Base-by-base conservation (phyloP, 2,329 filamentous ascomycete species). In the Dactylonectria macrodidyma region DNA sequence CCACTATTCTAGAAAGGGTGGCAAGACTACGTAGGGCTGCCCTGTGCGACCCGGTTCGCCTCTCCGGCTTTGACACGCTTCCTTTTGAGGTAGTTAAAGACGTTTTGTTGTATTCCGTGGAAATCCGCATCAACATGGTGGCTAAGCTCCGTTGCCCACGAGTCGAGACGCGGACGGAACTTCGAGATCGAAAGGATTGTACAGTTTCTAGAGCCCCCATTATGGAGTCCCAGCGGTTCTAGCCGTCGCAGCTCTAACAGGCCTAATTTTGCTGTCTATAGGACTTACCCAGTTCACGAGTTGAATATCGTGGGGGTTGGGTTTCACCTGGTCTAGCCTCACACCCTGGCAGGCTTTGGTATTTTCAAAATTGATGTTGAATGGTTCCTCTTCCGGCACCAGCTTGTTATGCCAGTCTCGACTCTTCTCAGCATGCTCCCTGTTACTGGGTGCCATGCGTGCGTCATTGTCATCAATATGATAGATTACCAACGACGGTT, bases 71-170 rank as follows among this genome's bases (percentile, higher is more conserved):
- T 2, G 14, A 14, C 14, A n/a, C 48, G 14, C 14, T 52, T 3
- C 48, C 48, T 5, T 5, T 8, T 14, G 48, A 34, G 30, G 8
- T 52, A 26, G n/a, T 52, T 16, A 26, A 52, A 52, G 6, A 8
- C 8, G 33, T 52, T 19, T 4, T 52, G 14, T 52, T 52, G 14
- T 33, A 33, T 26, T 33, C 48, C 8, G 48, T 9, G 26, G 48
- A 34, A 52, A 26, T 52, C 26, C 26, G 16, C 14, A 52, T 52
- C 48, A 52, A 34, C 16, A 52, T 52, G 48, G 24, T 52, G 14
- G 48, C 33, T 36, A 19, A 54, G n/a, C n/a, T 22, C 51, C 5
- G n/a, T 54, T 14, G 34, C 33, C 2, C n/a, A 22, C 1, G 51
- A 36, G 19, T 11, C 22, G n/a, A 54, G 14, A 19, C n/a, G n/a